Evolutionary conservation across 495 filamentous ascomycete species (phyloP).

Genomic region (Aspergillus bertholletiae): DNA sequence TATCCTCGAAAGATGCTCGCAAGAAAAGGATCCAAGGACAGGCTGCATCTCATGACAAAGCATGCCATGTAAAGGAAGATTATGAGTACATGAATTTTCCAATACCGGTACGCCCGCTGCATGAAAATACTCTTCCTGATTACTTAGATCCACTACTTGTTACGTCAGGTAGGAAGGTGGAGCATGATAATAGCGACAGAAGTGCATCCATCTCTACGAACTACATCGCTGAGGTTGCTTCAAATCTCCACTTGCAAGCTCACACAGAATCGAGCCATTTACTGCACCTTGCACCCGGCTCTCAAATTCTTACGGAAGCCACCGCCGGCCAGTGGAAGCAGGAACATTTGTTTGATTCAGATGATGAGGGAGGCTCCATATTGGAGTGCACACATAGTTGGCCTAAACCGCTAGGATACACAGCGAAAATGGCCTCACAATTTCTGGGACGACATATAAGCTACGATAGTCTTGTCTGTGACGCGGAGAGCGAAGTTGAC

Average conservation of each 20-base stretch:
- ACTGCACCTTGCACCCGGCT: background rate
- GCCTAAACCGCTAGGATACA: background rate
- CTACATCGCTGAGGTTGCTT: background rate
- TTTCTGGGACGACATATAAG: background rate
- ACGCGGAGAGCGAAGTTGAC: conserved; percentile 16
- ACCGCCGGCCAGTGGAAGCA: conserved; percentile 12
- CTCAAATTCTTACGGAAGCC: background rate
- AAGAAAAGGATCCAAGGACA: conserved; percentile 33
- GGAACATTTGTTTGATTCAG: conserved; percentile 4
- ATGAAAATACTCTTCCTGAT: conserved; percentile 11
- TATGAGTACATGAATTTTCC: background rate
- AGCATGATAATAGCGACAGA: conserved; percentile 1
- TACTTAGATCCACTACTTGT: conserved; percentile 37
- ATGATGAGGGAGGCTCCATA: conserved; percentile 7
- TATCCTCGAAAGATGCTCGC: conserved; percentile 68
- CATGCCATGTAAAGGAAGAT: conserved; percentile 2
- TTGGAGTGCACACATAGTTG: conserved; percentile 23
- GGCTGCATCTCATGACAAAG: conserved; percentile 2
- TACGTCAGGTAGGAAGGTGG: conserved; percentile 7
- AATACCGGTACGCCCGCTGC: background rate
- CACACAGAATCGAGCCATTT: background rate
- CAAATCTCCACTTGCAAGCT: background rate
- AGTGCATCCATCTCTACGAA: background rate
- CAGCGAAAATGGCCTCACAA: background rate
- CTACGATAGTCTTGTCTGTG: conserved; percentile 21